A percentile compares a stretch with the other conserved stretches of the same genome.
Evolutionary conservation across 768 basidiomycete genomes (phyloP).

Genomic region (Gyrodon lividus): DNA sequence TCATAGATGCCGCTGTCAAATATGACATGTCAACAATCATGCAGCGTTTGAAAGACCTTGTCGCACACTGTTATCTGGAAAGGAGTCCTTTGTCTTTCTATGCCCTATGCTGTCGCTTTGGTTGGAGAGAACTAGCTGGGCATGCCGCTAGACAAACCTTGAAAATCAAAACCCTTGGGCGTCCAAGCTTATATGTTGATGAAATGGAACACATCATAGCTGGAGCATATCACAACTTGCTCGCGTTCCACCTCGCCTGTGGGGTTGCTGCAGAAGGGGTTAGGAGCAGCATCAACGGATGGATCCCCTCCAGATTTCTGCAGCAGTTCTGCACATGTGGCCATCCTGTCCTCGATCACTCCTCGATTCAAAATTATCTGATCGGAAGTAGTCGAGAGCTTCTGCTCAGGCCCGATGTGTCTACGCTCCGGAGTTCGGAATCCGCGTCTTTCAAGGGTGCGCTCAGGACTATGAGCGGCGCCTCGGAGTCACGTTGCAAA

Average conservation of each 20-base stretch:
- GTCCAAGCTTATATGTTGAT: constrained; percentile 21
- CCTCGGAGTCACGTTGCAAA: no score
- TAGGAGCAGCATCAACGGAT: not conserved
- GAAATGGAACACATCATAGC: constrained; percentile 44
- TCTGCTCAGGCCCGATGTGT: not conserved
- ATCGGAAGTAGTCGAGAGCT: not conserved
- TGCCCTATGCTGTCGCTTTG: constrained; percentile 26
- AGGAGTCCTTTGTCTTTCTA: constrained; percentile 25
- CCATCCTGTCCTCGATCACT: not conserved
- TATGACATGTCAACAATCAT: constrained; percentile 27
- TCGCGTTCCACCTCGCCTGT: constrained; percentile 42
- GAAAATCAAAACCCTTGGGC: constrained; percentile 4
- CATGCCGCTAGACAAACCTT: constrained; percentile 25
- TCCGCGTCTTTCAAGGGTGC: not conserved
- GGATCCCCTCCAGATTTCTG: not conserved
- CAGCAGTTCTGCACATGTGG: not conserved
- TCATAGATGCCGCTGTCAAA: constrained; percentile 18
- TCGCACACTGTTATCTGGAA: constrained; percentile 8
- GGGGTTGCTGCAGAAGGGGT: constrained; percentile 18
- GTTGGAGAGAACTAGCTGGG: constrained; percentile 18
- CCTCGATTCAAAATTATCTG: constrained; percentile 3
- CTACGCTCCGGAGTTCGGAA: not conserved
- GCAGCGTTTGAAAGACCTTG: constrained; percentile 12
- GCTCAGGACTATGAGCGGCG: not conserved
- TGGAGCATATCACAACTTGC: constrained; percentile 40